A percentile compares a stretch with the other conserved stretches of the same genome.
Conservation (phyloP, 2,329 filamentous ascomycete genomes). For the Penicillium oxalicum region DNA sequence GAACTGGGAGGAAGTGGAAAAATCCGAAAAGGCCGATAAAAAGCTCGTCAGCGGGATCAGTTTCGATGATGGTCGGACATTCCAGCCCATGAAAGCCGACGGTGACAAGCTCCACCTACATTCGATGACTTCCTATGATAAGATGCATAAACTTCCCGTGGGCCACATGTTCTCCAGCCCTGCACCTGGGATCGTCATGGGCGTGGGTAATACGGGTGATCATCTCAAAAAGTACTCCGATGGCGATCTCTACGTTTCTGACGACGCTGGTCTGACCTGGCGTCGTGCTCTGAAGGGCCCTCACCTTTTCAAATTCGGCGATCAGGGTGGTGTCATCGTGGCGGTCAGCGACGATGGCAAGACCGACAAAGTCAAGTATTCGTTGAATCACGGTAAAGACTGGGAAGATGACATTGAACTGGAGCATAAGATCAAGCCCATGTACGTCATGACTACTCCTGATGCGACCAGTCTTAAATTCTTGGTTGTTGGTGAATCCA, state of each 20-base stretch:
- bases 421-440: slow-evolving; percentile 63
- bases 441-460: slow-evolving; percentile 75
- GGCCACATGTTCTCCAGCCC: slow-evolving; percentile 90
- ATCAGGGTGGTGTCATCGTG: slow-evolving; percentile 81
- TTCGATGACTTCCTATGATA: slow-evolving; percentile 66
- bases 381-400: slow-evolving; percentile 78
- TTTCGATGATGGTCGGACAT: slow-evolving; percentile 90
- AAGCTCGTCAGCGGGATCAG: slow-evolving; percentile 71
- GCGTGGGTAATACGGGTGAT: slow-evolving; percentile 81
- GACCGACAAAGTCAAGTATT: slow-evolving; percentile 64
- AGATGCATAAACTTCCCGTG: slow-evolving; percentile 53
- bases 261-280: slow-evolving; percentile 87
- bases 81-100: slow-evolving; percentile 64
- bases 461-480: slow-evolving; percentile 94
- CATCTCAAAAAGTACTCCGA: slow-evolving; percentile 64
- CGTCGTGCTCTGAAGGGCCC: slow-evolving; percentile 64
- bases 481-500: slow-evolving; percentile 61
- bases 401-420: slow-evolving; percentile 67
- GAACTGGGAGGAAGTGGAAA: slow-evolving; percentile 71
- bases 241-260: slow-evolving; percentile 78
- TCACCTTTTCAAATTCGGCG: slow-evolving; percentile 94
- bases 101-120: slow-evolving; percentile 74
- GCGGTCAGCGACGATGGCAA: slow-evolving; percentile 65
- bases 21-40: slow-evolving; percentile 54
- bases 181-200: slow-evolving; percentile 90